Percentiles rank a stretch among this genome's conserved stretches.
These are phyloP conservation scores for Leishmania major DNA, from an alignment of 208 protist species.

Conservation along the genomic window DNA sequence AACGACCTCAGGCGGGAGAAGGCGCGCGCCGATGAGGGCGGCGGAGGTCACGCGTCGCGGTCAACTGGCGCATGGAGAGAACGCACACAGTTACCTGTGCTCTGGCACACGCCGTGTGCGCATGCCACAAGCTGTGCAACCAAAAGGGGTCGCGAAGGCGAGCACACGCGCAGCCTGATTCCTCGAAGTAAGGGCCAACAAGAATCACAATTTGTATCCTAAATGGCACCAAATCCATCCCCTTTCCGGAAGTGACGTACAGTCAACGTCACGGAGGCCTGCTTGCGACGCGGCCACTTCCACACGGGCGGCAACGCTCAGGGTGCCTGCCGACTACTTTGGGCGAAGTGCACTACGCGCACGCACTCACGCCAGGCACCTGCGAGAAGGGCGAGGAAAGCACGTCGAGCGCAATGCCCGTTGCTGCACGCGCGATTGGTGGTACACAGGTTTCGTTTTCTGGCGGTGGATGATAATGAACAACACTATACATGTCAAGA, in stretches of 20 bases:
- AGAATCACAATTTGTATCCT: background rate
- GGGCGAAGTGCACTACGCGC: background rate
- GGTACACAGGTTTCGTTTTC: background rate
- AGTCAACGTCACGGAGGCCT: background rate
- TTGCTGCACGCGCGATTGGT: background rate
- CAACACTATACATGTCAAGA: constrained; percentile 3
- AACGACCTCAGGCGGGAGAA: background rate
- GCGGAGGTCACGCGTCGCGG: background rate
- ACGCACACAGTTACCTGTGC: background rate
- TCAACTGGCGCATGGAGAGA: background rate
- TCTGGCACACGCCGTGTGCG: background rate
- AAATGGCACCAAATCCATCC: background rate
- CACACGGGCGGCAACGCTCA: background rate
- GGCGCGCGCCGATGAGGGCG: background rate
- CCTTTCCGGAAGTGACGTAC: background rate
- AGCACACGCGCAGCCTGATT: background rate
- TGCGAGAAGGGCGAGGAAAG: background rate
- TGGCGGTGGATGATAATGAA: background rate
- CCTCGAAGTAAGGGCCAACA: background rate
- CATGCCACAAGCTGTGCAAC: background rate
- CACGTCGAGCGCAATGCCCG: background rate
- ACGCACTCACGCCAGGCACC: background rate
- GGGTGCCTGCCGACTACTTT: background rate
- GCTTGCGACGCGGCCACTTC: background rate
- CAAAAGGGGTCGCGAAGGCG: background rate